Base-by-base conservation (phyloP, 352 stramenopile genomes). In the Globisporangium yorkense region DNA sequence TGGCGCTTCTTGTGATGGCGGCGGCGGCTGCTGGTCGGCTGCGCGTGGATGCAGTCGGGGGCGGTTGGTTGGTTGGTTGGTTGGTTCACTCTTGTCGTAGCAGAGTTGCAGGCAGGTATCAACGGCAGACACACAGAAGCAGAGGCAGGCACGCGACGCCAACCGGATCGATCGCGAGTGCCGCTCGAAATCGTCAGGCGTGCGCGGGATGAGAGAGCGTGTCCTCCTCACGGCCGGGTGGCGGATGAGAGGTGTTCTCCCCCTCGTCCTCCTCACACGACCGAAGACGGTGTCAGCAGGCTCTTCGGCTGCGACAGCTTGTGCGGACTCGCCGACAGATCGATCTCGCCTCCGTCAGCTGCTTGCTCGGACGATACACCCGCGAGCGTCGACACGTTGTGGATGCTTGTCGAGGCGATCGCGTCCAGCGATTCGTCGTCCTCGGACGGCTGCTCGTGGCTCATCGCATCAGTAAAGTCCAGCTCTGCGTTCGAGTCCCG, bases 341-440 rank as follows among this genome's bases (percentile, higher is more conserved):
- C 51, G 51, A 66, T 68, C 50, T 73, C 70, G 21, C 20, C 37
- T 5, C 6, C 35, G 13, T 15, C n/a, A 27, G 24, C 24, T 7
- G 37, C 5, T 37, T 12, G 13, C 45, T 44, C 63, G 20, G 57
- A 58, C 29, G 56, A 16, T 24, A 57, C 37, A 8, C 54, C 62
- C 60, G 66, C 51, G 68, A 76, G 56, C 72, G 68, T 49, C n/a
- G 44, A 67, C 72, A 83, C 71, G 75, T 76, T 83, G 63, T 83
- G 68, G 52, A 80, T 76, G 48, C 68, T 57, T 39, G 59, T 74
- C 45, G 61, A 74, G 41, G 57, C 68, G 31, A 75, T 77, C 40
- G 74, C 66, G 12, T 77, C 69, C 18, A 75, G 54, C 49, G 71
- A 72, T 39, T 40, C 48, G 18, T 56, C 51, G n/a, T 16, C 51